These are phyloP conservation scores for Wickerhamomyces queroliae DNA, from an alignment of 805 yeast species.

Conservation along the genomic window DNA sequence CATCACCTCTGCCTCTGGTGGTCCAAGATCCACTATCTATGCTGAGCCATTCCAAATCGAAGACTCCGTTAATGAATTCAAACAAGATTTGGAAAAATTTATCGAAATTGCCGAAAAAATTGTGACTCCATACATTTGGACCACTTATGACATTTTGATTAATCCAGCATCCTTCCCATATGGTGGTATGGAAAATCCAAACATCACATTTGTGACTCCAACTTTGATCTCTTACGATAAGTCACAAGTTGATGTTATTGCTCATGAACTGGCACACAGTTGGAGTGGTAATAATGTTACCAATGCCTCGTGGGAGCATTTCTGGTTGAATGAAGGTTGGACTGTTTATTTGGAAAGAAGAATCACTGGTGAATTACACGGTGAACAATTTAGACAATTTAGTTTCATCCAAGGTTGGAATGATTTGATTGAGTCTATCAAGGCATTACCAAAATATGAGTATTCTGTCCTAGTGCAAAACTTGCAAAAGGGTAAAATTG, in stretches of 20 bases:
- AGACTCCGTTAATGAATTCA: slow-evolving; percentile 74
- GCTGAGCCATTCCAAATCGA: slow-evolving; percentile 67
- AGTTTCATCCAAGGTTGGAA: slow-evolving; percentile 87
- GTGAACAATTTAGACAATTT: slow-evolving; percentile 73
- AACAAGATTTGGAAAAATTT: slow-evolving; percentile 75
- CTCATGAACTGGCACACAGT: slow-evolving; percentile 89
- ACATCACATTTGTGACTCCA: slow-evolving; percentile 86
- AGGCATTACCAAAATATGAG: slow-evolving; percentile 51
- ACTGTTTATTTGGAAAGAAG: slow-evolving; percentile 88
- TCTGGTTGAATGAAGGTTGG: slow-evolving; percentile 96
- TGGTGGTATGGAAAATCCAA: slow-evolving; percentile 96
- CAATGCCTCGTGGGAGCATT: slow-evolving; percentile 88
- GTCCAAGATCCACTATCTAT: slow-evolving; percentile 82
- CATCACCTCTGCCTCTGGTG: slow-evolving; percentile 57
- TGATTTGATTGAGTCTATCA: slow-evolving; percentile 62
- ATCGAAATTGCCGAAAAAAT: slow-evolving; percentile 71
- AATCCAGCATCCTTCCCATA: slow-evolving; percentile 77
- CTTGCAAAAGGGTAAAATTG: slow-evolving; percentile 54
- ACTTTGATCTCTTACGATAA: slow-evolving; percentile 81
- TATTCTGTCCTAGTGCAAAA: slow-evolving; percentile 67
- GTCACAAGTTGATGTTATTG: slow-evolving; percentile 82
- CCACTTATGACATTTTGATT: slow-evolving; percentile 71
- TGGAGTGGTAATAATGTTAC: slow-evolving; percentile 93
- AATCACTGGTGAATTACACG: slow-evolving; percentile 72
- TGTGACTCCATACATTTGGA: slow-evolving; percentile 81